These are phyloP conservation scores for Setomelanomma holmii DNA, from an alignment of 2,329 filamentous ascomycete genomes.

Conservation along the genomic window DNA sequence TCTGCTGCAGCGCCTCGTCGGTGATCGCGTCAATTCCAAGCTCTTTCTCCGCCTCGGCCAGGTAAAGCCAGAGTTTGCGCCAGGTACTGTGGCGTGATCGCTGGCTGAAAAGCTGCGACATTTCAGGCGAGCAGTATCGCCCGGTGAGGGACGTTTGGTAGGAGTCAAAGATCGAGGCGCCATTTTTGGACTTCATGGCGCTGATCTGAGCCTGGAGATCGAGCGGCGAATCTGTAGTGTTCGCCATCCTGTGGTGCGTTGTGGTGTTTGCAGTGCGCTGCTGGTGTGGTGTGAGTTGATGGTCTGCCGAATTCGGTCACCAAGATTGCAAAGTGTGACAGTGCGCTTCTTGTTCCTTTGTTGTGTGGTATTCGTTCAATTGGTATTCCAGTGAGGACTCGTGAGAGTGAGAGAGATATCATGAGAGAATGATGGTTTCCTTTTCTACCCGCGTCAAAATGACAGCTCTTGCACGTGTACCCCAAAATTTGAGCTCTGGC, in stretches of 20 bases:
- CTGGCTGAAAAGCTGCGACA: conserved; percentile 75
- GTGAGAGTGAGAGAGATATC: background rate
- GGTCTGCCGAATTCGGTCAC: conserved; percentile 8
- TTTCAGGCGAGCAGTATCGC: conserved; percentile 70
- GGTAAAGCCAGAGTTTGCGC: conserved; percentile 84
- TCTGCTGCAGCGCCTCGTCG: conserved; percentile 62
- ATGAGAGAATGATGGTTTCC: conserved; percentile 1
- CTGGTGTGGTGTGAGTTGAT: conserved; percentile 5
- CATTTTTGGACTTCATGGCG: conserved; percentile 29
- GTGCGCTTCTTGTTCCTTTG: background rate
- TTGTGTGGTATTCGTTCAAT: background rate
- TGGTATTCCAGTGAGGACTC: background rate
- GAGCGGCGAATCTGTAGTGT: conserved; percentile 25
- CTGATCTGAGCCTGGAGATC: conserved; percentile 31
- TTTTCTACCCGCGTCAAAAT: conserved; percentile 25
- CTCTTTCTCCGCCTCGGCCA: conserved; percentile 83
- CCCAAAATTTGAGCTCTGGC: conserved; percentile 27
- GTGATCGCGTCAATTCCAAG: conserved; percentile 76
- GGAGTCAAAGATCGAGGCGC: conserved; percentile 29
- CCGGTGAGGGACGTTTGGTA: conserved; percentile 38
- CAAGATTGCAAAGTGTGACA: background rate
- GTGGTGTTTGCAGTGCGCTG: conserved; percentile 1
- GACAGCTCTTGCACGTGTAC: conserved; percentile 28
- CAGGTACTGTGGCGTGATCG: conserved; percentile 78
- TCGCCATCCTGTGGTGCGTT: conserved; percentile 16